Base-by-base conservation (phyloP, 129 eudicot species). In the Solidago caesia region DNA sequence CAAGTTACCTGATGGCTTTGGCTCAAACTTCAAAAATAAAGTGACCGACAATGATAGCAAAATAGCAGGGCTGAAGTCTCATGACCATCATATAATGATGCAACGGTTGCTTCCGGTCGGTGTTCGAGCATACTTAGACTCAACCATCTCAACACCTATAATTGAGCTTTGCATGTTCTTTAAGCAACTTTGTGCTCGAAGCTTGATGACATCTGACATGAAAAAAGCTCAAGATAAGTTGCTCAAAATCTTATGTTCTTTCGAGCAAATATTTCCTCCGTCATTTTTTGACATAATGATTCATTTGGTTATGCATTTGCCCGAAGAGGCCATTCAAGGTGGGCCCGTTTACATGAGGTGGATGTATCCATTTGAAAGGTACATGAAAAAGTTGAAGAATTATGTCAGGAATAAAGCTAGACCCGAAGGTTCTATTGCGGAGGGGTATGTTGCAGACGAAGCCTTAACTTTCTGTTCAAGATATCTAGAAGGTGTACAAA, bases 211-310 rank as follows among this genome's bases (percentile, higher is more conserved):
- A 1, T 12, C 11, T 16, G 72, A 68, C 39, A 14, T 68, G 29
- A 1, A 5, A 41, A 48, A 42, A 14, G 42, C 53, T 6, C 16
- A 68, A 68, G 72, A 45, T 4, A 39, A 48, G n/a, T 15, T 68
- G 13, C 25, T 48, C 51, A 8, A 44, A 26, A 16, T 46, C 13
- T 11, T 68, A 10, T 68, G 72, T 46, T 3, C 51, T 68, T 7
- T 68, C 5, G 72, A 68, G 41, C 41, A n/a, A 41, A 68, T 68
- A 14, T 68, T 15, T 8, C 72, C 72, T 68, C 72, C 58, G 4
- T 29, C 44, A 6, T 68, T 68, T 68, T 68, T 68, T 46, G 72
- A 45, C 53, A 68, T 68, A 44, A 67, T 41, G 53, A 44, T 65
- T 44, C 70, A 65, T 44, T n/a, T 65, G 16, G 47, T 39, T 7